These are phyloP conservation scores for Penicillium sp. DNA, from an alignment of 2,329 filamentous ascomycete genomes.

Conservation along the genomic window DNA sequence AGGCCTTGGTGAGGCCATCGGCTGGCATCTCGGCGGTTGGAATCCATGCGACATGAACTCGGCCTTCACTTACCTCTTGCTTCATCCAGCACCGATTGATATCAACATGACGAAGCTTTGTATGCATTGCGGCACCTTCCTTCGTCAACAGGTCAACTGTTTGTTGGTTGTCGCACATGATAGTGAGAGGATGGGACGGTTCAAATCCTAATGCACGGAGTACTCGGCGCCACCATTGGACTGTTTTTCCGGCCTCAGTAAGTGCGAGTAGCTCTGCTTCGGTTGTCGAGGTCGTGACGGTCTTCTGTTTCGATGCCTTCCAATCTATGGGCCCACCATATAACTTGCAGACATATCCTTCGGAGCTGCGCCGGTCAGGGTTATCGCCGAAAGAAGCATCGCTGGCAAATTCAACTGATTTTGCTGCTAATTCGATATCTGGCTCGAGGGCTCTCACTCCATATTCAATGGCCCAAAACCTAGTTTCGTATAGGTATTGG, in stretches of 20 bases:
- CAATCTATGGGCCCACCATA: constrained; percentile 18
- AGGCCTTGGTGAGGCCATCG: neutral
- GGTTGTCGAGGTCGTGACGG: constrained; percentile 21
- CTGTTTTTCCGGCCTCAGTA: constrained; percentile 9
- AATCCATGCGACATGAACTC: neutral
- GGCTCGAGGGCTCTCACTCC: no score
- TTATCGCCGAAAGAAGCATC: constrained; percentile 1
- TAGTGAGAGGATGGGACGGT: neutral
- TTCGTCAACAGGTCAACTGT: neutral
- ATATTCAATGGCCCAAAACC: neutral
- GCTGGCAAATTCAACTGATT: no score
- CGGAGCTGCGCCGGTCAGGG: neutral
- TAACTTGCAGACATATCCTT: constrained; percentile 2
- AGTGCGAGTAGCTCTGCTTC: constrained; percentile 23
- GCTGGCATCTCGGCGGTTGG: neutral
- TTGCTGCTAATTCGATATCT: no score
- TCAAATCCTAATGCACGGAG: neutral
- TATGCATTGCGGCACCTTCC: neutral
- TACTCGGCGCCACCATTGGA: constrained; percentile 12
- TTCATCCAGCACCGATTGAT: neutral
- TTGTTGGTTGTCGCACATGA: neutral
- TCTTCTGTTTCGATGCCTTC: constrained; percentile 17
- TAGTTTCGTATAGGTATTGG: constrained; percentile 1
- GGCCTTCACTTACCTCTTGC: neutral
- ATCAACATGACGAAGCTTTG: neutral